Percentiles rank a stretch among this genome's conserved stretches.
Conservation (phyloP, 768 basidiomycete genomes). For the Amyloporia xantha region DNA sequence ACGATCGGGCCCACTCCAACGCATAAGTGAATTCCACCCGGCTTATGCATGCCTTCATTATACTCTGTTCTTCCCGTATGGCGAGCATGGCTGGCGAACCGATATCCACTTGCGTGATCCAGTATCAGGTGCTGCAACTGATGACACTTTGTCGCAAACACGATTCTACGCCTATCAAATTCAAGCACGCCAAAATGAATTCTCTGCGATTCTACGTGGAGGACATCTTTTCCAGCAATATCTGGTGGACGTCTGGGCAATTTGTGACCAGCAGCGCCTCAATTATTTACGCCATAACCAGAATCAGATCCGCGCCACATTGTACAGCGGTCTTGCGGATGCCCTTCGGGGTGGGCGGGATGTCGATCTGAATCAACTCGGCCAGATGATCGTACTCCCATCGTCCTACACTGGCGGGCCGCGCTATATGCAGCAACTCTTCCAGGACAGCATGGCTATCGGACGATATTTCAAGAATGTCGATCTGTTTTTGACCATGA, state of each 20-base stretch:
- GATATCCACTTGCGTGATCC: constrained; percentile 15
- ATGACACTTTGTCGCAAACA: no score
- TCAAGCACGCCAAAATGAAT: constrained; percentile 20
- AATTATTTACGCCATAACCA: constrained; percentile 31
- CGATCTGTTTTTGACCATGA: constrained; percentile 48
- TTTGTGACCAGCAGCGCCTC: constrained; percentile 34
- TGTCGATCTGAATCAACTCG: constrained; percentile 25
- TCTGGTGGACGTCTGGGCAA: constrained; percentile 40
- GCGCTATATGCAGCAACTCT: constrained; percentile 35
- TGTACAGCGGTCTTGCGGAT: constrained; percentile 31
- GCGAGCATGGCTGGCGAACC: constrained; percentile 32
- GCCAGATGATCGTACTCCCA: constrained; percentile 31
- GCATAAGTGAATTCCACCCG: constrained; percentile 30
- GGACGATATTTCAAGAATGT: constrained; percentile 28
- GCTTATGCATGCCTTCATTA: constrained; percentile 37
- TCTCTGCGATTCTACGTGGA: constrained; percentile 25
- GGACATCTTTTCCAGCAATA: constrained; percentile 39
- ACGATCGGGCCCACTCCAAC: constrained; percentile 19
- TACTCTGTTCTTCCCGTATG: constrained; percentile 37
- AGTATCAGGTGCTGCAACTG: no score
- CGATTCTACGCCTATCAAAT: constrained; percentile 29
- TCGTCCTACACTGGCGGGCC: constrained; percentile 36
- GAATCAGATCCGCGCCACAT: constrained; percentile 24
- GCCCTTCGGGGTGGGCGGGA: constrained; percentile 15
- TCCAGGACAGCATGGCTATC: constrained; percentile 43